Conservation (phyloP, 208 protist genomes). For the Leishmania major region DNA sequence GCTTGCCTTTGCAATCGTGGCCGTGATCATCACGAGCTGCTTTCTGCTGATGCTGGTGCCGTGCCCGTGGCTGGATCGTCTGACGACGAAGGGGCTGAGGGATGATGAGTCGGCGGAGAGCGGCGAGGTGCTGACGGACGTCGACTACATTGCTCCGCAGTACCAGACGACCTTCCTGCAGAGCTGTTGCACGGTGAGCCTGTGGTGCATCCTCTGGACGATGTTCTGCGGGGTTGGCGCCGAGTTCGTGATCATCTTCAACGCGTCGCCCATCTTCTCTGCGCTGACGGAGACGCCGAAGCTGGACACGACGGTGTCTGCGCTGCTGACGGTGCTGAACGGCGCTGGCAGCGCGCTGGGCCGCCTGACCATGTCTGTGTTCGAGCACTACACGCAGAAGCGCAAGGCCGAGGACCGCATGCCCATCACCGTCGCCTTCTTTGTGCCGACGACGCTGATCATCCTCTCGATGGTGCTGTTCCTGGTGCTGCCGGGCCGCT, state of each 20-base stretch:
- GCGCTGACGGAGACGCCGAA: slow-evolving; percentile 35
- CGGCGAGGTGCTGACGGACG: slow-evolving; percentile 32
- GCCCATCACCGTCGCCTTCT: slow-evolving; percentile 67
- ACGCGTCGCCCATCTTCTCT: slow-evolving; percentile 50
- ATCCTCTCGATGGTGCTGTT: slow-evolving; percentile 62
- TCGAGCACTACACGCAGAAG: slow-evolving; percentile 55
- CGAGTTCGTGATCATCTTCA: slow-evolving; percentile 72
- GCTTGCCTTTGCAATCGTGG: slow-evolving; percentile 43
- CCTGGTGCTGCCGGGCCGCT: slow-evolving; percentile 32
- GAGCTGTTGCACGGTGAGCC: slow-evolving; percentile 39
- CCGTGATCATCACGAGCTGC: slow-evolving; percentile 28
- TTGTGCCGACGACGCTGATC: slow-evolving; percentile 47
- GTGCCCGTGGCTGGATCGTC: slow-evolving; percentile 16
- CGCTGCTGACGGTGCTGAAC: slow-evolving; percentile 68
- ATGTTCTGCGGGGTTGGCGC: slow-evolving; percentile 54
- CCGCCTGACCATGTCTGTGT: slow-evolving; percentile 52
- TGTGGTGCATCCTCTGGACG: slow-evolving; percentile 65
- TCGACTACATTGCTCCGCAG: slow-evolving; percentile 70
- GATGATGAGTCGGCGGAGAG: background rate
- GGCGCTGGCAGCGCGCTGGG: slow-evolving; percentile 62
- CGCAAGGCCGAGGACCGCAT: slow-evolving; percentile 59
- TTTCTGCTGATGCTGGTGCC: slow-evolving; percentile 34
- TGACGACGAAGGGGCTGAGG: background rate
- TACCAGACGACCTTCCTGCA: slow-evolving; percentile 64
- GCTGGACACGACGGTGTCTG: slow-evolving; percentile 37